Conservation (phyloP, 495 filamentous ascomycete species). For the Penicillium paxilli region DNA sequence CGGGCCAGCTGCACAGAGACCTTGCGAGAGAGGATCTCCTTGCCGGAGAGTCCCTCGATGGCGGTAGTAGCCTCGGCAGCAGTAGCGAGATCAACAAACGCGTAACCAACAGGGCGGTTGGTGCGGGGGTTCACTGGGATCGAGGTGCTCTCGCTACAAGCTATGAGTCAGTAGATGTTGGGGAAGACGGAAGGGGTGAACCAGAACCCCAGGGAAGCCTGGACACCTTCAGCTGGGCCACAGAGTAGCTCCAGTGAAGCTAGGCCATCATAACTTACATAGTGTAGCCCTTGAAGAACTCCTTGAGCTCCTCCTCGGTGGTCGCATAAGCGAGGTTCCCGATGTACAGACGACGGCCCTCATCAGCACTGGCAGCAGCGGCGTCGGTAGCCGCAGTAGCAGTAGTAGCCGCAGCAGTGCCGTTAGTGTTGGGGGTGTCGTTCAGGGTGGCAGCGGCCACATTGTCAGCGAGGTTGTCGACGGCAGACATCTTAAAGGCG, state of each 20-base stretch:
- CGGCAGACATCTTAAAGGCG: conserved; percentile 59
- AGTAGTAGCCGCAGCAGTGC: conserved; percentile 69
- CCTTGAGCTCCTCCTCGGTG: conserved; percentile 98
- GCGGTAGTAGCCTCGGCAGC: conserved; percentile 91
- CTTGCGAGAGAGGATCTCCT: conserved; percentile 96
- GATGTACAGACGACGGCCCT: conserved; percentile 98
- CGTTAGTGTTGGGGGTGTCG: conserved; percentile 71
- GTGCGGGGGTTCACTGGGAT: conserved; percentile 99
- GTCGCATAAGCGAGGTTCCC: conserved; percentile 99
- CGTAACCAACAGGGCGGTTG: conserved; percentile 95
- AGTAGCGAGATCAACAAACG: conserved; percentile 96
- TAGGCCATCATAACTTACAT: conserved; percentile 67
- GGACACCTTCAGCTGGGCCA: not conserved
- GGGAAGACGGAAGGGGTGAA: conserved; percentile 1
- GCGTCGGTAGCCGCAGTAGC: conserved; percentile 76
- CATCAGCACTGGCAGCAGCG: conserved; percentile 92
- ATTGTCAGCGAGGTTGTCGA: conserved; percentile 53
- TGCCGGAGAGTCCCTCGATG: conserved; percentile 90
- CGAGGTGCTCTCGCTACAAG: conserved; percentile 87
- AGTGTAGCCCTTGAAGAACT: conserved; percentile 97
- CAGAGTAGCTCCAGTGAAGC: not conserved
- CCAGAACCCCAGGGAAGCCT: not conserved
- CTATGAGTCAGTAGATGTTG: conserved; percentile 13
- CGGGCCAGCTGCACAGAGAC: conserved; percentile 97
- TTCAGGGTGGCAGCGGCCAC: conserved; percentile 43